Conservation (phyloP, 805 yeast species). For the Schwanniomyces pseudopolymorphus region DNA sequence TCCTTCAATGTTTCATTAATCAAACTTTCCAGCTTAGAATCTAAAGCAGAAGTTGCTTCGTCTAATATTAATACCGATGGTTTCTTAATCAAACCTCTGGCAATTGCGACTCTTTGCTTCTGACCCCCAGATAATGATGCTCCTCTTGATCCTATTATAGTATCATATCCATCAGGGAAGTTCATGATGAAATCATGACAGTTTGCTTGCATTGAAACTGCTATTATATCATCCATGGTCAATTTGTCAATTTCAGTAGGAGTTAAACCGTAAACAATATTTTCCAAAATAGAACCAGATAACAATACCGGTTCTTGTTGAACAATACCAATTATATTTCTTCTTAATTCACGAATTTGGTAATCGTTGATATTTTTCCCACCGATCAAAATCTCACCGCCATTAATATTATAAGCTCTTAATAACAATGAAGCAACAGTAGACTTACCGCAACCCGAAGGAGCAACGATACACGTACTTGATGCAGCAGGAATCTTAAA, state of each 20-base stretch:
- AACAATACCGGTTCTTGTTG: slow-evolving; percentile 63
- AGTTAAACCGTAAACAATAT: slow-evolving; percentile 53
- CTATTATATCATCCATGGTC: slow-evolving; percentile 41
- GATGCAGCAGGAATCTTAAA: slow-evolving; percentile 36
- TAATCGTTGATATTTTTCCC: slow-evolving; percentile 48
- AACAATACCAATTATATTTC: slow-evolving; percentile 53
- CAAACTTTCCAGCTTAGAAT: slow-evolving; percentile 48
- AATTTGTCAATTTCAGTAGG: slow-evolving; percentile 31
- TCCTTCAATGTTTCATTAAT: slow-evolving; percentile 42
- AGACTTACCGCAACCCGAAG: slow-evolving; percentile 63
- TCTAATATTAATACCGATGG: slow-evolving; percentile 66
- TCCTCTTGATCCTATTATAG: slow-evolving; percentile 56
- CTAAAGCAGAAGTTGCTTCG: slow-evolving; percentile 69
- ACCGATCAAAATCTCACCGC: slow-evolving; percentile 52
- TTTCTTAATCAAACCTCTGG: slow-evolving; percentile 66
- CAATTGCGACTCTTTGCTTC: slow-evolving; percentile 75
- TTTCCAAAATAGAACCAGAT: slow-evolving; percentile 55
- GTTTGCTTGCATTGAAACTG: slow-evolving; percentile 52
- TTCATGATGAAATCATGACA: slow-evolving; percentile 55
- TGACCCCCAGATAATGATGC: slow-evolving; percentile 71
- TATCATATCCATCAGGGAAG: slow-evolving; percentile 61
- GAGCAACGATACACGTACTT: slow-evolving; percentile 49
- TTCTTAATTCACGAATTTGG: slow-evolving; percentile 50
- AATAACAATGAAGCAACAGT: slow-evolving; percentile 56
- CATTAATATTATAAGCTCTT: slow-evolving; percentile 49